A percentile compares a stretch with the other conserved stretches of the same genome.
phyloP scores from a whole-genome alignment of 495 filamentous ascomycete species.

The Friedmanniomyces simplex region DNA sequence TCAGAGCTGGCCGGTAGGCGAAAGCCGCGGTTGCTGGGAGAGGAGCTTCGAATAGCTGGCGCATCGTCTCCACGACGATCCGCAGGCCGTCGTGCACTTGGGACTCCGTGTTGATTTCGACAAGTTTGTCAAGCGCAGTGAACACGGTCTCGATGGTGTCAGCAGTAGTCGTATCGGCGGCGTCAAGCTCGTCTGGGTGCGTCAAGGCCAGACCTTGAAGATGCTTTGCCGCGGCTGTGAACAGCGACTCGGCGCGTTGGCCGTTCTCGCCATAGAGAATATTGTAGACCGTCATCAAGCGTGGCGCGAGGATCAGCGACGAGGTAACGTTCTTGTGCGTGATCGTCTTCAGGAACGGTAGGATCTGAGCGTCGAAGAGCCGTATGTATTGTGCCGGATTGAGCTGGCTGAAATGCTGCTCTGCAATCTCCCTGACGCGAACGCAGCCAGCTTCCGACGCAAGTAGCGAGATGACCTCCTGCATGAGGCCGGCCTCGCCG shows the following conservation, averaged over 20 bases:
- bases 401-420: constrained; percentile 10
- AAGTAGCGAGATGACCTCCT: constrained; percentile 8
- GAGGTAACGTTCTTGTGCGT: constrained; percentile 41
- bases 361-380: constrained; percentile 23
- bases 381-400: neutral
- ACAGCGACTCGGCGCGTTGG: constrained; percentile 36
- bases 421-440: constrained; percentile 10
- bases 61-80: neutral
- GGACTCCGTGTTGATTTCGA: constrained; percentile 15
- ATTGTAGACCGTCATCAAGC: constrained; percentile 46
- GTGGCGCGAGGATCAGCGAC: constrained; percentile 46
- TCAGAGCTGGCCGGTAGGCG: constrained; percentile 11
- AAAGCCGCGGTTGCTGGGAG: neutral
- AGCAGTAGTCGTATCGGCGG: neutral
- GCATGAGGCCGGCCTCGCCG: neutral
- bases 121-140: constrained; percentile 3
- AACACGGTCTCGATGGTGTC: constrained; percentile 5
- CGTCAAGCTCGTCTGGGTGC: neutral
- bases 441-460: constrained; percentile 9
- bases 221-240: constrained; percentile 21
- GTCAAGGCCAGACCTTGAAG: neutral
- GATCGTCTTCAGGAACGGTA: constrained; percentile 45
- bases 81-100: constrained; percentile 2
- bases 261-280: constrained; percentile 45
- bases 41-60: neutral